A percentile compares a stretch with the other conserved stretches of the same genome.
Conservation (phyloP, 305 asterid species). For the Solanum hybrid region DNA sequence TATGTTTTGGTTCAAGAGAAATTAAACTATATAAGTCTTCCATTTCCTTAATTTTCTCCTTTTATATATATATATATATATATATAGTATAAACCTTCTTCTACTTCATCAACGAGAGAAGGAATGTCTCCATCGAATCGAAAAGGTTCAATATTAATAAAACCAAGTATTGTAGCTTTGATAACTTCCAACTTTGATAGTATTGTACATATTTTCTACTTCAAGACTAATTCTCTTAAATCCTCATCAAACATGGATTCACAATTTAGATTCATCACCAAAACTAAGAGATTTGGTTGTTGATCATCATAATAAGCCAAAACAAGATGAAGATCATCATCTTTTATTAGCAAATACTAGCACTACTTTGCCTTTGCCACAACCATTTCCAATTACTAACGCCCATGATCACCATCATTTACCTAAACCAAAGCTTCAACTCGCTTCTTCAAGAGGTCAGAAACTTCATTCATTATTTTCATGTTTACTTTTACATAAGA, state of each 20-base stretch:
- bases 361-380: background rate
- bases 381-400: background rate
- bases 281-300: background rate
- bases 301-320: background rate
- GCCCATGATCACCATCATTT: background rate
- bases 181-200: conserved; percentile 20
- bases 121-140: background rate
- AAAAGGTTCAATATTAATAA: conserved; percentile 13
- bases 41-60: too few relatives aligned
- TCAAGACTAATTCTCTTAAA: conserved; percentile 13
- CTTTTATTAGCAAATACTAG: background rate
- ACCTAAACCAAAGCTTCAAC: background rate
- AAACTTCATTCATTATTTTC: too few relatives aligned
- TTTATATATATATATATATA: too few relatives aligned
- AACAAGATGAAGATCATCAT: background rate
- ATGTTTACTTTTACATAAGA: too few relatives aligned
- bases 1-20: too few relatives aligned
- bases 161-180: conserved; percentile 24
- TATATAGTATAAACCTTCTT: background rate
- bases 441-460: background rate
- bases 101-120: background rate
- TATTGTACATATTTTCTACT: conserved; percentile 20
- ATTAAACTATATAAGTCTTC: too few relatives aligned
- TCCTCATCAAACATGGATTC: conserved; percentile 11
- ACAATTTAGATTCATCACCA: background rate